Percentiles rank a stretch among this genome's conserved stretches.
phyloP scores from a whole-genome alignment of 371 early-diverging fungal species.

The Mucor plumbeus region DNA sequence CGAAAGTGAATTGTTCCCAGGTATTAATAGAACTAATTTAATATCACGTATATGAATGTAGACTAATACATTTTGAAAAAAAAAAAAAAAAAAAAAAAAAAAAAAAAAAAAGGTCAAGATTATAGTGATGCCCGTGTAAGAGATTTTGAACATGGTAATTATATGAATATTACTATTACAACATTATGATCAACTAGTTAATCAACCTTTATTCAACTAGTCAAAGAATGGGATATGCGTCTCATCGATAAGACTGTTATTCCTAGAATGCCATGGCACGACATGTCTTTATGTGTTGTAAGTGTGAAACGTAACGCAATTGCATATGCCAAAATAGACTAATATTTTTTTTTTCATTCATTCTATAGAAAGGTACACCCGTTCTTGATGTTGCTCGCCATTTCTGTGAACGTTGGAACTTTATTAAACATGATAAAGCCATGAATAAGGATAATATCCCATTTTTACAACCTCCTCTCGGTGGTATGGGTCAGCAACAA shows the following conservation, averaged over 20 bases:
- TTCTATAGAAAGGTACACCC: conserved; percentile 67
- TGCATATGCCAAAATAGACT: conserved; percentile 6
- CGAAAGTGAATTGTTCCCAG: conserved; percentile 45
- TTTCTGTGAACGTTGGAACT: conserved; percentile 95
- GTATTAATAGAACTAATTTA: conserved; percentile 21
- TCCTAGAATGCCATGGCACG: conserved; percentile 98
- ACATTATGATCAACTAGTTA: not conserved
- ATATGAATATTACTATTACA: not conserved
- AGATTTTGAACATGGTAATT: conserved; percentile 82
- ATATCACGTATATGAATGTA: not conserved
- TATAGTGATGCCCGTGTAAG: conserved; percentile 91
- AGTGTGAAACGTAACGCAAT: conserved; percentile 27
- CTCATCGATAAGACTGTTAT: conserved; percentile 68
- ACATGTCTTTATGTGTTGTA: conserved; percentile 79
- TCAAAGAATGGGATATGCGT: conserved; percentile 64
- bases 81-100: conserved; percentile 9
- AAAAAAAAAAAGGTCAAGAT: conserved; percentile 71
- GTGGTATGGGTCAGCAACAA: conserved; percentile 41
- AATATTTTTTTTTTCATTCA: not conserved
- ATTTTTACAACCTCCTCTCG: conserved; percentile 55
- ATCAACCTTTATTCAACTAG: conserved; percentile 26
- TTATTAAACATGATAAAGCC: conserved; percentile 67
- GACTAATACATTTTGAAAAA: conserved; percentile 17
- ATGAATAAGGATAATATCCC: conserved; percentile 40
- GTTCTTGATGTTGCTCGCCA: conserved; percentile 89